Base-by-base conservation (phyloP, 129 eudicot genomes). In the Chrysanthemum seticuspe region DNA sequence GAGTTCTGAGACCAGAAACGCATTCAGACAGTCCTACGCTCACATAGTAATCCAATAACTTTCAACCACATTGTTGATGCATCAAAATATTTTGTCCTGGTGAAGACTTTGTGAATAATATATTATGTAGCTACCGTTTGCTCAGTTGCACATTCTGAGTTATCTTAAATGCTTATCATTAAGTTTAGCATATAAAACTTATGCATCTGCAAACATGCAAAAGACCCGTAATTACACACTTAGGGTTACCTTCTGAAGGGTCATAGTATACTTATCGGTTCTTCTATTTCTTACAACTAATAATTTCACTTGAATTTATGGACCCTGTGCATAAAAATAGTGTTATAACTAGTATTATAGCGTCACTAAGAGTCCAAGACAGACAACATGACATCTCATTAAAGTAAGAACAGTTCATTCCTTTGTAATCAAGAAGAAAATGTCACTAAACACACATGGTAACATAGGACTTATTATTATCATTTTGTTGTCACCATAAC, bases 331-430 rank as follows among this genome's bases (percentile, higher is more conserved):
- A 54, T 29, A n/a, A 57, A 11, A 3, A 11, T 54, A 70, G 61
- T 56, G 27, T 56, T 29, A 54, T 13, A 11, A 31, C 52, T 70
- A 70, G 56, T 70, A 54, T 5, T 54, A 70, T 34, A 27, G 62
- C 6, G 47, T 69, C 7, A 56, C 62, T 21, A 21, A 21, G 21
- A 21, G 21, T 21, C 21, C 3, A 7, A 40, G 47, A 29, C 29
- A 69, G 15, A 69, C 13, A 69, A 31, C 63, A 69, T 71, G 75
- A 16, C 51, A 34, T 71, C 47, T 40, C 47, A 40, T 40, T 6
- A 40, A 40, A 40, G 10, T 40, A 40, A 40, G 47, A 40, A 7
- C 47, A 40, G 47, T 40, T 40, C 10, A 40, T 40, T 40, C 10
- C 47, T 40, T 40, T 7, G 10, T 0, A 40, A 40, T 1, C 6